Evolutionary conservation across 208 protist genomes (phyloP).

Genomic region (Trypanosoma cruzi): DNA sequence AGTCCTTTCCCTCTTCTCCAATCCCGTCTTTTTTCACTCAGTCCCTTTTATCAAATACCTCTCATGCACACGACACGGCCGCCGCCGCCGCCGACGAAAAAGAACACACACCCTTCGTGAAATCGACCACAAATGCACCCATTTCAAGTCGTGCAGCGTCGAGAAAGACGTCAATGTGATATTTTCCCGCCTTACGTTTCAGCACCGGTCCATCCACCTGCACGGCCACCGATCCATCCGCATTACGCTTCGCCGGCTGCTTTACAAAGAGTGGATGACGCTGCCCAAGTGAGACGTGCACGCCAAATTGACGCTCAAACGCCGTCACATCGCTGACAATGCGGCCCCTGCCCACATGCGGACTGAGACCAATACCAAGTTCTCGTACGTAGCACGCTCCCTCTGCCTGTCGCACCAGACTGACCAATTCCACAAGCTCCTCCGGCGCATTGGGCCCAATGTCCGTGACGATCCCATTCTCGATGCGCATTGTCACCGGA

Average conservation of each 20-base stretch:
- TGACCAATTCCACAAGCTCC: conserved; percentile 79
- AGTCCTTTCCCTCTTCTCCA: too few relatives aligned
- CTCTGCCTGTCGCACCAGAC: conserved; percentile 80
- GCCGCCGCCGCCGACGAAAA: neutral
- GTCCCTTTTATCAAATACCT: neutral
- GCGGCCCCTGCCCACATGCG: conserved; percentile 71
- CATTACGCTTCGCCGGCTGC: conserved; percentile 65
- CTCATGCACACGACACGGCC: neutral
- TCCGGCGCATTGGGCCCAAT: conserved; percentile 60
- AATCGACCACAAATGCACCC: conserved; percentile 63
- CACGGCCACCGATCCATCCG: conserved; percentile 63
- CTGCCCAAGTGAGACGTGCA: conserved; percentile 89
- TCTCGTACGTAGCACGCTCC: conserved; percentile 86
- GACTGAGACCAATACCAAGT: conserved; percentile 91
- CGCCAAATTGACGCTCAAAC: conserved; percentile 91
- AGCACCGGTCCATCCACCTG: conserved; percentile 66
- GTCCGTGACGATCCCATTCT: conserved; percentile 64
- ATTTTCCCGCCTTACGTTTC: conserved; percentile 88
- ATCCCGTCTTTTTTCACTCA: neutral
- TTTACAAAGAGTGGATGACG: conserved; percentile 92
- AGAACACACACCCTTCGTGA: conserved; percentile 61
- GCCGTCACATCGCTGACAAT: conserved; percentile 89
- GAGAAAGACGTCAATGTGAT: conserved; percentile 91
- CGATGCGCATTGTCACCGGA: conserved; percentile 77
- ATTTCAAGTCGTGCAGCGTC: conserved; percentile 64